phyloP scores from a whole-genome alignment of 2,329 filamentous ascomycete species.

The Stemphylium beticola region DNA sequence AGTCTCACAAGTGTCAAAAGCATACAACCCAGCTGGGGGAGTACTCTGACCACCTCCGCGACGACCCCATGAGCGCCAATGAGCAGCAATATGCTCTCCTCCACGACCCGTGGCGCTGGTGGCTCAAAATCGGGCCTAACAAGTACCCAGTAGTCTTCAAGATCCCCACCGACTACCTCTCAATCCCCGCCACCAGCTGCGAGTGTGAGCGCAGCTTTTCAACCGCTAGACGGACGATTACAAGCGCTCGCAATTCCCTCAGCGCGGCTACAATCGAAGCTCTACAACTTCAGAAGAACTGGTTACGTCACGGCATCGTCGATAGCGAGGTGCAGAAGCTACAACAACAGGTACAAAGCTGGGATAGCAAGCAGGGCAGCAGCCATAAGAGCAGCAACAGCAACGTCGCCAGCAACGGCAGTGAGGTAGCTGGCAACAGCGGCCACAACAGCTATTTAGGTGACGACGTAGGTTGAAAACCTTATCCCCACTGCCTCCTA shows the following conservation, averaged over 20 bases:
- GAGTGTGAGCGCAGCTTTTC: conserved; percentile 14
- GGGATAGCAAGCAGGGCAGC: not conserved
- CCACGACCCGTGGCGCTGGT: conserved; percentile 6
- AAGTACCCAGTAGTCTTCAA: conserved; percentile 15
- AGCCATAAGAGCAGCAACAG: not conserved
- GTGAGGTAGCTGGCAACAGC: not conserved
- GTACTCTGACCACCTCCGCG: conserved; percentile 6
- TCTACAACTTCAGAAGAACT: conserved; percentile 3
- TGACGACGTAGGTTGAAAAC: not conserved
- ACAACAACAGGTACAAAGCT: not conserved
- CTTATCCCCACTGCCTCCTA: not conserved
- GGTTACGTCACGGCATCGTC: not conserved
- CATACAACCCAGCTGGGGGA: conserved; percentile 4
- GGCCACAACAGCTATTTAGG: not conserved
- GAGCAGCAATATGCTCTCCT: not conserved
- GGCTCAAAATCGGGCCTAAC: conserved; percentile 3
- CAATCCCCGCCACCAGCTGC: conserved; percentile 8
- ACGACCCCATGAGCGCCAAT: not conserved
- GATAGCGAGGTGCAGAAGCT: not conserved
- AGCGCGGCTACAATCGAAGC: conserved; percentile 1
- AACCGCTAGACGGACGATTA: conserved; percentile 11
- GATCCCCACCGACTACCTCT: conserved; percentile 16
- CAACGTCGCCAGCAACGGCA: not conserved
- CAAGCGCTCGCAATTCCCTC: conserved; percentile 2
- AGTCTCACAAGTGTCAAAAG: conserved; percentile 8